Conservation (phyloP, 2,329 filamentous ascomycete genomes). For the Colletotrichum truncatum region DNA sequence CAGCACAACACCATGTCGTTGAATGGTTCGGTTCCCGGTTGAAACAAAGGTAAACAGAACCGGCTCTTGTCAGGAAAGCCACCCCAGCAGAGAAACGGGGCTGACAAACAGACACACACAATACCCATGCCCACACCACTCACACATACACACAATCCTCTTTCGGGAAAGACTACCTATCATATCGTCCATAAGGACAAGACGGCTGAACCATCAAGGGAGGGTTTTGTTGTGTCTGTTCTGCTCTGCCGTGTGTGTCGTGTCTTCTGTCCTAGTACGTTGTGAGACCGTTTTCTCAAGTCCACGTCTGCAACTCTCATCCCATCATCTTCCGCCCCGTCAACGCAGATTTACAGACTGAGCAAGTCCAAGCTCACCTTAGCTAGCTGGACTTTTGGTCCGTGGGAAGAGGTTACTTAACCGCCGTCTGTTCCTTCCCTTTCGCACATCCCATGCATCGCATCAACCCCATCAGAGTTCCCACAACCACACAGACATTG, state of each 20-base stretch:
- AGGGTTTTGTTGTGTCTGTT: too few relatives aligned
- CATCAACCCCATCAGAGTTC: not conserved
- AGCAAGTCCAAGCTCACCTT: constrained; percentile 15
- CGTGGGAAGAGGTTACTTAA: not conserved
- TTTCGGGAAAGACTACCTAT: too few relatives aligned
- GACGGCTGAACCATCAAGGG: too few relatives aligned
- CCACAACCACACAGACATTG: constrained; percentile 14
- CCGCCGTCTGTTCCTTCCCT: constrained; percentile 23
- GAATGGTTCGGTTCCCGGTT: constrained; percentile 1
- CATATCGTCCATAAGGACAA: too few relatives aligned
- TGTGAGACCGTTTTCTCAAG: too few relatives aligned
- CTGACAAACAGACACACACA: not conserved
- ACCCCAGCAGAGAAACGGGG: constrained; percentile 1
- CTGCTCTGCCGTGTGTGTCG: not conserved
- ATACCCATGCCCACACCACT: not conserved
- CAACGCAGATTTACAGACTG: not conserved
- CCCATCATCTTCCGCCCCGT: constrained; percentile 9
- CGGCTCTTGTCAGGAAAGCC: not conserved
- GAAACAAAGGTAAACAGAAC: not conserved
- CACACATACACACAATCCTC: not conserved
- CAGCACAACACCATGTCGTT: not conserved
- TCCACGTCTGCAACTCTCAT: constrained; percentile 4
- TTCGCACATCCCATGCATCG: constrained; percentile 23
- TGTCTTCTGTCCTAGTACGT: too few relatives aligned
- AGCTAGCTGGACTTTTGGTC: not conserved